phyloP scores from a whole-genome alignment of 768 basidiomycete genomes.

The Tricholoma sp. region DNA sequence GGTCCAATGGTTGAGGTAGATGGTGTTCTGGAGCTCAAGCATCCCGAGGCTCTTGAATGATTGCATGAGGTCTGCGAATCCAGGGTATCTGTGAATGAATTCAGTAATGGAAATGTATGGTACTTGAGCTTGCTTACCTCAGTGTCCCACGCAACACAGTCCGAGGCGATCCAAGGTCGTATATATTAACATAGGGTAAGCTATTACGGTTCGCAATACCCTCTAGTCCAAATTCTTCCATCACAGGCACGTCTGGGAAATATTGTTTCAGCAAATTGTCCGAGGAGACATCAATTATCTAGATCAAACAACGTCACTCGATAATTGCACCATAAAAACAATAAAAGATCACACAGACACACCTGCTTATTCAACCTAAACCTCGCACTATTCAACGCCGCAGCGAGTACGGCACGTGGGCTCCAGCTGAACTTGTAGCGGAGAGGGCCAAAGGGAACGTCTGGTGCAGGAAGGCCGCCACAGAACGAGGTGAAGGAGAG shows the following conservation, averaged over 20 bases:
- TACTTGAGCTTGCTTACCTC: conserved; percentile 37
- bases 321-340: background rate
- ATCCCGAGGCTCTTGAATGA: conserved; percentile 69
- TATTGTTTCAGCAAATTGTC: conserved; percentile 46
- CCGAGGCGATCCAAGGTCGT: conserved; percentile 45
- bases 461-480: conserved; percentile 85
- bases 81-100: conserved; percentile 60
- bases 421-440: conserved; percentile 96
- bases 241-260: conserved; percentile 67
- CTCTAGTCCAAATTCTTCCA: conserved; percentile 60
- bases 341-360: conserved; percentile 12
- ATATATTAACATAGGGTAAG: conserved; percentile 61
- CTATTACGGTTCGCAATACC: conserved; percentile 87
- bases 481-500: conserved; percentile 86
- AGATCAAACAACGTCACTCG: background rate
- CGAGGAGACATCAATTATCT: conserved; percentile 48
- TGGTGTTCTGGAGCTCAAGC: conserved; percentile 37
- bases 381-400: conserved; percentile 66
- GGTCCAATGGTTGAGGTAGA: conserved; percentile 37
- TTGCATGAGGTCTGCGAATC: conserved; percentile 71
- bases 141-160: conserved; percentile 84
- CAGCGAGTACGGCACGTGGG: conserved; percentile 79
- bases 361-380: conserved; percentile 60
- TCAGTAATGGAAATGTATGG: background rate
- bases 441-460: conserved; percentile 57